Evolutionary conservation across 345 rosid species (phyloP).

Genomic region (Xanthoceras sorbifolium): DNA sequence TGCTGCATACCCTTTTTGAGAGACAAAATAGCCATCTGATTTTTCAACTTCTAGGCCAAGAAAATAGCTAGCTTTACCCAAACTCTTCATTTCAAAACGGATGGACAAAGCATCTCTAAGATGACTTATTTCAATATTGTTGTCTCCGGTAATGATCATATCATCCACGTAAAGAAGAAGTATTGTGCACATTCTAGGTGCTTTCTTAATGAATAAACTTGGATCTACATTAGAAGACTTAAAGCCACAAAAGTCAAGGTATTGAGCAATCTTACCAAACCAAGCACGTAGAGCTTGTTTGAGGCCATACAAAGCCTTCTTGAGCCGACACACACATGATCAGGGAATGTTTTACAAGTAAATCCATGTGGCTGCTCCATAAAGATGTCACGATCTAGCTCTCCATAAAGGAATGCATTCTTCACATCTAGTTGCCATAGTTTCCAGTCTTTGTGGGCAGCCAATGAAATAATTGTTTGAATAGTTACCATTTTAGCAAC

Average conservation of each 20-base stretch:
- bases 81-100: slow-evolving; percentile 21
- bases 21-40: slow-evolving; percentile 3
- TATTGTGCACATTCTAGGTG: background rate
- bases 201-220: background rate
- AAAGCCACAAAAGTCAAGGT: too few species aligned
- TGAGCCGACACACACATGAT: too few species aligned
- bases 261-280: background rate
- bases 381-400: too few species aligned
- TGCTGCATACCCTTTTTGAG: slow-evolving; percentile 18
- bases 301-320: background rate
- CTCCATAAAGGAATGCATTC: too few species aligned
- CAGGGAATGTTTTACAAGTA: too few species aligned
- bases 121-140: background rate
- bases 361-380: too few species aligned
- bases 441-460: background rate
- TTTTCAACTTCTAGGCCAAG: slow-evolving; percentile 20
- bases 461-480: background rate
- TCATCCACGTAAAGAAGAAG: too few species aligned
- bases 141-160: background rate
- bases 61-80: slow-evolving; percentile 14
- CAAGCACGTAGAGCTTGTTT: slow-evolving; percentile 4
- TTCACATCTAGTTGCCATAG: slow-evolving; percentile 10
- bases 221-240: background rate
- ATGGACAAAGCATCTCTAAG: background rate
- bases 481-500: background rate